A percentile compares a stretch with the other conserved stretches of the same genome.
phyloP scores from a whole-genome alignment of 2,329 filamentous ascomycete genomes.

The Thelonectria rubi region DNA sequence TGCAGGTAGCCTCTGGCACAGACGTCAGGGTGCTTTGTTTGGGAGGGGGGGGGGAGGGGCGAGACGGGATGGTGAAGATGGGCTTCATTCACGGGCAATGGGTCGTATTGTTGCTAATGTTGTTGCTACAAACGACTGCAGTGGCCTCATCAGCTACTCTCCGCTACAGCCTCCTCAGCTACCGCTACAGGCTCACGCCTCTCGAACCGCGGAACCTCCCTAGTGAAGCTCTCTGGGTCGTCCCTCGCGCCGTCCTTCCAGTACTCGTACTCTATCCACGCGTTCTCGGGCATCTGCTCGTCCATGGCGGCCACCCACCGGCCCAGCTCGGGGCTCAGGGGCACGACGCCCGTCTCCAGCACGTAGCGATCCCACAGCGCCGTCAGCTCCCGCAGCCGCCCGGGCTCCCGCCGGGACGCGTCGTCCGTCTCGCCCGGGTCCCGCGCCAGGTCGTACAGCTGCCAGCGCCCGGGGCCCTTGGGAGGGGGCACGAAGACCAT shows the following conservation, averaged over 20 bases:
- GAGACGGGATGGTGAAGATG: too few relatives aligned
- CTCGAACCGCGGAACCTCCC: conserved; percentile 32
- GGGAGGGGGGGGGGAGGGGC: too few relatives aligned
- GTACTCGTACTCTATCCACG: conserved; percentile 73
- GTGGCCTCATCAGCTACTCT: too few relatives aligned
- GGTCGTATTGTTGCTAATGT: background rate
- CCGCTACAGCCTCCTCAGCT: too few relatives aligned
- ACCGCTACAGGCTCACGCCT: conserved; percentile 19
- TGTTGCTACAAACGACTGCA: background rate
- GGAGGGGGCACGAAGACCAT: conserved; percentile 65
- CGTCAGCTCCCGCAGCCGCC: conserved; percentile 57
- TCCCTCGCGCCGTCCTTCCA: conserved; percentile 59
- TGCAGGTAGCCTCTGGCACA: background rate
- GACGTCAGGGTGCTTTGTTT: background rate
- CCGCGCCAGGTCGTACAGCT: conserved; percentile 62
- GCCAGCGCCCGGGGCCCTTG: conserved; percentile 59
- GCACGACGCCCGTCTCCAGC: conserved; percentile 32
- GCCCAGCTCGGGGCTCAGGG: conserved; percentile 59
- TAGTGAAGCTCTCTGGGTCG: conserved; percentile 52
- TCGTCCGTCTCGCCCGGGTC: conserved; percentile 63
- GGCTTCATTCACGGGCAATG: too few relatives aligned
- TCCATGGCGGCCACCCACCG: conserved; percentile 68
- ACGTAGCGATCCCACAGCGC: conserved; percentile 67
- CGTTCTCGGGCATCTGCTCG: conserved; percentile 71
- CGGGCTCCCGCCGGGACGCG: conserved; percentile 51